These are phyloP conservation scores for Holtermanniella nyarrowii DNA, from an alignment of 768 basidiomycete genomes.

Conservation along the genomic window DNA sequence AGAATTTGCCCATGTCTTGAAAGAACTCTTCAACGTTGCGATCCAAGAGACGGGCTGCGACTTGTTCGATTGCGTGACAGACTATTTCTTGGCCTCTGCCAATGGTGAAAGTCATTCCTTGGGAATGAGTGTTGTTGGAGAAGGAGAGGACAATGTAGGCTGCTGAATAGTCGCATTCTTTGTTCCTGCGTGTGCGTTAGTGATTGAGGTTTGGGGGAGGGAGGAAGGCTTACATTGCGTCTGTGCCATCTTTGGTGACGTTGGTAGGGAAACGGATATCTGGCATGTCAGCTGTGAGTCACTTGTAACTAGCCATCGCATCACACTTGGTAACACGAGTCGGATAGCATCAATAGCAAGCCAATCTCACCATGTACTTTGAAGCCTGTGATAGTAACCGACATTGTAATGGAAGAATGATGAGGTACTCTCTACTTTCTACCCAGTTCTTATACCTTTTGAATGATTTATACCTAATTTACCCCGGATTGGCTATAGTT, in stretches of 20 bases:
- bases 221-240: conserved; percentile 61
- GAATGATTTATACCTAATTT: no score
- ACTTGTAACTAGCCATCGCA: no score
- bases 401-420: no score
- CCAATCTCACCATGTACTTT: conserved; percentile 38
- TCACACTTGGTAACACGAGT: no score
- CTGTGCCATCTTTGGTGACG: conserved; percentile 79
- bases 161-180: conserved; percentile 89
- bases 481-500: no score
- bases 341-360: no score
- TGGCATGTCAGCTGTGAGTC: no score
- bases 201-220: background rate
- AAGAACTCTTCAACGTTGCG: conserved; percentile 74
- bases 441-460: no score
- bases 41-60: conserved; percentile 71
- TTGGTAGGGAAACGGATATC: conserved; percentile 91
- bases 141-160: conserved; percentile 76
- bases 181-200: conserved; percentile 55
- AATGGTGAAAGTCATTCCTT: conserved; percentile 44
- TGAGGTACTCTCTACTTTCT: no score
- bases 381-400: conserved; percentile 35
- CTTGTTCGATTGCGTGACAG: conserved; percentile 65
- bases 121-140: conserved; percentile 61
- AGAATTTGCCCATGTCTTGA: conserved; percentile 78
- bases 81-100: conserved; percentile 85